These are phyloP conservation scores for Phytophthora melonis DNA, from an alignment of 352 stramenopile species.

Conservation along the genomic window DNA sequence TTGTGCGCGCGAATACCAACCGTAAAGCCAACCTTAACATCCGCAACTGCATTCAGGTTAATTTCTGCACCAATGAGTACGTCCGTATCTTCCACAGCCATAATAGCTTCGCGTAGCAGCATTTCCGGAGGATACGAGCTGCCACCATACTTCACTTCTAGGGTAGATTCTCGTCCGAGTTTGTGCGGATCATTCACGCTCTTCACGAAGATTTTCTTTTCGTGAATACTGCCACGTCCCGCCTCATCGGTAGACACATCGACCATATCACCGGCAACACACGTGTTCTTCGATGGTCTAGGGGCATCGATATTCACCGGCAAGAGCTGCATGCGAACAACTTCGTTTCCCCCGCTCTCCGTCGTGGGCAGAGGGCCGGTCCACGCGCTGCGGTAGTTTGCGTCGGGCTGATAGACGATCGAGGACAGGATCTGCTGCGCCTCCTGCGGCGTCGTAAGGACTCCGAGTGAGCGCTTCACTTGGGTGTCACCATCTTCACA, in stretches of 20 bases:
- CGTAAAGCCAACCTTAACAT: not conserved
- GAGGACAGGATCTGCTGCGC: constrained; percentile 39
- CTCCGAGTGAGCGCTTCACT: constrained; percentile 17
- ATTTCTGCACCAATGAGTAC: constrained; percentile 23
- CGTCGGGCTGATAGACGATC: constrained; percentile 35
- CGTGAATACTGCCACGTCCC: constrained; percentile 16
- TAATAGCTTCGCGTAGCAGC: constrained; percentile 15
- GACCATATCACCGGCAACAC: constrained; percentile 4
- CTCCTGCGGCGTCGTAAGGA: constrained; percentile 35
- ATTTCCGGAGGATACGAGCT: constrained; percentile 16
- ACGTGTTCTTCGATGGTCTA: constrained; percentile 3
- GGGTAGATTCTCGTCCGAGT: constrained; percentile 11
- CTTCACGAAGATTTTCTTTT: constrained; percentile 32
- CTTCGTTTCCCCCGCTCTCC: constrained; percentile 15
- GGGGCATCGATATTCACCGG: not conserved
- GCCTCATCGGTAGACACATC: not conserved
- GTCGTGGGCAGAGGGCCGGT: constrained; percentile 14
- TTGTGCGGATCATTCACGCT: constrained; percentile 35
- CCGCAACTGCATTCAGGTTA: constrained; percentile 17
- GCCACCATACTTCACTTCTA: constrained; percentile 23
- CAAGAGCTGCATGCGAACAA: constrained; percentile 29
- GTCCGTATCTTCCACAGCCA: constrained; percentile 25
- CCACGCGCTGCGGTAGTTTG: constrained; percentile 32
- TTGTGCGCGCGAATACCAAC: constrained; percentile 26
- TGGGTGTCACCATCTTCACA: constrained; percentile 6